A percentile compares a stretch with the other conserved stretches of the same genome.
Conservation (phyloP, 2,329 filamentous ascomycete genomes). For the Scedosporium minutisporum region DNA sequence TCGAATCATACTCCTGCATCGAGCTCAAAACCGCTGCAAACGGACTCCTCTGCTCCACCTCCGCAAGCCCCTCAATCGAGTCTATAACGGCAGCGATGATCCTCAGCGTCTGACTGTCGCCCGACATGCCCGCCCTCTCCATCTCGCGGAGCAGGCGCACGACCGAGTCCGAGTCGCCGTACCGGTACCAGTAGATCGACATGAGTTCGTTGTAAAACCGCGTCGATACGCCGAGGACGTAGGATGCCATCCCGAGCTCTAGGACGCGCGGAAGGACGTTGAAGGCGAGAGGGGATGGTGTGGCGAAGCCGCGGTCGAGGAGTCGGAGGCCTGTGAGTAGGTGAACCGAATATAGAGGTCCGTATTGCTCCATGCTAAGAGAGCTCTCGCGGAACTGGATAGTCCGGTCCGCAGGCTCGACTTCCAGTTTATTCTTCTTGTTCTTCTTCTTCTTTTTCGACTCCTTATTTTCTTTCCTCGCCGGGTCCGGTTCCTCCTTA, state of each 20-base stretch:
- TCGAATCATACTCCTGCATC: conserved; percentile 6
- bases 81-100: conserved; percentile 22
- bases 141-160: conserved; percentile 54
- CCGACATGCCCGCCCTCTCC: conserved; percentile 50
- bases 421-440: conserved; percentile 9
- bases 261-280: conserved; percentile 58
- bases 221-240: conserved; percentile 62
- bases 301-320: conserved; percentile 46
- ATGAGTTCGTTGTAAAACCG: conserved; percentile 61
- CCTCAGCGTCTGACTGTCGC: conserved; percentile 37
- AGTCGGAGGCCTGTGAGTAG: conserved; percentile 47
- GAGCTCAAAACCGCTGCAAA: background rate
- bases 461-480: background rate
- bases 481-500: background rate
- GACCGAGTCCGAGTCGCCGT: conserved; percentile 46
- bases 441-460: background rate
- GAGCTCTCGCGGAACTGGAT: conserved; percentile 2
- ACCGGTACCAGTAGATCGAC: conserved; percentile 49
- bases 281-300: conserved; percentile 48
- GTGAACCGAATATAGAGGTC: conserved; percentile 54
- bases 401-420: background rate
- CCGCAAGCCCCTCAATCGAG: background rate
- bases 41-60: background rate
- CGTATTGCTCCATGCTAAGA: conserved; percentile 45
- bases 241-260: conserved; percentile 56